Evolutionary conservation across 2,329 filamentous ascomycete genomes (phyloP).

Genomic region (Pseudogymnoascus sp.): DNA sequence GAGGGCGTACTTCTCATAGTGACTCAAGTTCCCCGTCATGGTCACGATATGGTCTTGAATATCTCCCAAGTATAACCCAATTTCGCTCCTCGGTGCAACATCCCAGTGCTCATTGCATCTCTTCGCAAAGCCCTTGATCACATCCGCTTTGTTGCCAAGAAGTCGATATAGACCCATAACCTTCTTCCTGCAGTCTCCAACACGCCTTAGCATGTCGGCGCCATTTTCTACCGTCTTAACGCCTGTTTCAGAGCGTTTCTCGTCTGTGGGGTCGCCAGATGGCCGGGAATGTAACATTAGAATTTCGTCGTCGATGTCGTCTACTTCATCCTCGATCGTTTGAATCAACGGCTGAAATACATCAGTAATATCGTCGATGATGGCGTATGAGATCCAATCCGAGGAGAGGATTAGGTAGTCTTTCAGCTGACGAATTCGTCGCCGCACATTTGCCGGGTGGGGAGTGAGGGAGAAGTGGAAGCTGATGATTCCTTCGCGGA

Average conservation of each 20-base stretch:
- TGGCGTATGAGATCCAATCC: constrained; percentile 97
- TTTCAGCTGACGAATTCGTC: constrained; percentile 83
- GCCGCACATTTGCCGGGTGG: constrained; percentile 89
- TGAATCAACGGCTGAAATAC: constrained; percentile 90
- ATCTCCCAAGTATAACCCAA: constrained; percentile 94
- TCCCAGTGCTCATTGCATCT: constrained; percentile 98
- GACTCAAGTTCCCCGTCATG: constrained; percentile 91
- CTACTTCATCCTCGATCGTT: constrained; percentile 88
- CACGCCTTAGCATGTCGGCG: constrained; percentile 80
- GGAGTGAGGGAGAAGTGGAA: constrained; percentile 97
- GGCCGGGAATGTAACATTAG: constrained; percentile 63
- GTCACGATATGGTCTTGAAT: constrained; percentile 99
- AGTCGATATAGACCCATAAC: constrained; percentile 94
- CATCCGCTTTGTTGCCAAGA: constrained; percentile 93
- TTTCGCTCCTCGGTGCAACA: constrained; percentile 87
- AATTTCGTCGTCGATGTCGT: constrained; percentile 92
- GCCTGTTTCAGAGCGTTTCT: constrained; percentile 39
- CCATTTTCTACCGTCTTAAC: constrained; percentile 37
- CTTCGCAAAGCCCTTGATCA: constrained; percentile 98
- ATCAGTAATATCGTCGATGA: constrained; percentile 97
- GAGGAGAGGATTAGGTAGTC: constrained; percentile 90
- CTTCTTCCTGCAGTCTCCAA: constrained; percentile 91
- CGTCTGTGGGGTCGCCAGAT: constrained; percentile 33
- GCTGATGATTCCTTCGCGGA: constrained; percentile 87
- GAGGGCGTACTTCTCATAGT: constrained; percentile 79